Base-by-base conservation (phyloP, 148 eudicot species). In the Amaranthus palmeri region DNA sequence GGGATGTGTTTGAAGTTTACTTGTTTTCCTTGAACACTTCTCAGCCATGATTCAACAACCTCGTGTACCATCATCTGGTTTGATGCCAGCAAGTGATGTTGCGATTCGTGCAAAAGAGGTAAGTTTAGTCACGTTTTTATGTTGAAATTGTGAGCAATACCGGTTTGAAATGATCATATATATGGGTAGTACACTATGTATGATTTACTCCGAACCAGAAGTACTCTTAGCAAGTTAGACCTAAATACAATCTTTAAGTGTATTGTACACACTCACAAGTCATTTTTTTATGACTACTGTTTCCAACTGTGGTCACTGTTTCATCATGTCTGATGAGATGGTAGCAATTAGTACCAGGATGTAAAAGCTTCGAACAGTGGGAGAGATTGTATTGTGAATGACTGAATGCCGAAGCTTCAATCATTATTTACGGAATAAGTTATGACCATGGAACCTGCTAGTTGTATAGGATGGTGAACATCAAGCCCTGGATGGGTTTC, bases 31-130 rank as follows among this genome's bases (percentile, higher is more conserved):
- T 68, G 46, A 42, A 54, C 15, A 14, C 25, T 79, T 75, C 47
- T 64, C 86, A 95, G 99, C 93, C 69, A 81, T 82, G 87, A 84
- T 95, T 61, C 88, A 85, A 49, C 92, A 88, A 79, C 96, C 97
- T 59, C 84, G 81, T 65, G 88, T 82, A 58, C 96, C 93, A 1
- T 80, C 93, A 55, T 80, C 92, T 69, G 99, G 99, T 47, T 75
- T 88, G 71, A 72, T 89, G 97, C 86, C 82, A 51, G 92, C 97
- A 54, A 91, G 92, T 82, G 93, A 89, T 78, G 90, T 87, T 83
- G 68, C 73, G 10, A 82, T 88, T 75, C 91, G 88, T 73, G 88
- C 97, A 72, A 88, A 79, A 78, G 93, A 90, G 97, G 97, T 85
- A 65, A 68, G 80, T 79, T 66, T 46, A 6, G 18, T 76, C 13